Base-by-base conservation (phyloP, 345 rosid species). In the Mallotus nudiflorus region DNA sequence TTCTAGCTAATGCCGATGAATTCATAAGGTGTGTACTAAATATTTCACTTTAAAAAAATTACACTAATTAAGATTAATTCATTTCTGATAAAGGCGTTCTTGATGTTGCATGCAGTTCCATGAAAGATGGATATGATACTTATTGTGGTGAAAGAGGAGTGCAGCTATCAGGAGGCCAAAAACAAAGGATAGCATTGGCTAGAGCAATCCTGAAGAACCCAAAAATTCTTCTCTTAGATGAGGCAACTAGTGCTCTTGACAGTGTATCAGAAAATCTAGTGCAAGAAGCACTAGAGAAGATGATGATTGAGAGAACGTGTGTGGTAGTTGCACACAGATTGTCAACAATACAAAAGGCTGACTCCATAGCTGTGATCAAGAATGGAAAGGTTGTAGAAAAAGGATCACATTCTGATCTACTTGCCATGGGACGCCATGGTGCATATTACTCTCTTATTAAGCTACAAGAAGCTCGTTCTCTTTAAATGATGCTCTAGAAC, bases 261-360 rank as follows among this genome's bases (percentile, higher is more conserved):
- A 70, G 74, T 50, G 60, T 61, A 19, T 70, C 67, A 33, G 74
- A 70, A 42, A 70, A 37, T 19, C 12, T 70, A 51, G 67, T 70
- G 2, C 74, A 70, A 70, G 74, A 61, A 61, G 74, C 74, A 15
- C 10, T 70, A n/a, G 67, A 70, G 37, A 70, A 70, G 74, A 60
- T 70, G 74, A 50, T 50, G 67, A 49, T 60, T 40, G 67, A 64
- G 5, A 60, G 64, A 51, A 70, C 74, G 10, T 49, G 74, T 70
- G 74, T 70, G 2, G 35, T 70, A 0, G 48, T 70, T 5, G 67
- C 74, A 12, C 74, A 70, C 49, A 35, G 73, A 9, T 49, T 70
- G 31, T 70, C 73, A 1, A 70, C 73, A 5, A 50, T 60, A 60
- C 73, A 70, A 14, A 71, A 71, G 42, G 51, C 75, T 42, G 62